Conservation (phyloP, 768 basidiomycete species). For the Rhodotorula kratochvilovae region DNA sequence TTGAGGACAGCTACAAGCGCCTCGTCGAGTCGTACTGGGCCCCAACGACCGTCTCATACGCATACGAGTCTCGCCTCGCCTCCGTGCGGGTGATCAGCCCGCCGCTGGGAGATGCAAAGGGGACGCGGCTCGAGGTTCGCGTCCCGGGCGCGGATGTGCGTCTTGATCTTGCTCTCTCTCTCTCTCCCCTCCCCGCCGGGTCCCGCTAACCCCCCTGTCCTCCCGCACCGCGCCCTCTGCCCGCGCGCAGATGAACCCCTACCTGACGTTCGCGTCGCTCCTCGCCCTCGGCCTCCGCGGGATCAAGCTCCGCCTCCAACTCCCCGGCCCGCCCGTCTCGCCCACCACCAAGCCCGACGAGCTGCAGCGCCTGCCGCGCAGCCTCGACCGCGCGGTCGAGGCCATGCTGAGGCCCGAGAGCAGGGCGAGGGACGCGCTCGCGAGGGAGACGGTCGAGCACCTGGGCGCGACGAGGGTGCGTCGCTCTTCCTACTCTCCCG, state of each 20-base stretch:
- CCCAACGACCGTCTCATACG: conserved; percentile 57
- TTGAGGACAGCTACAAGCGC: conserved; percentile 96
- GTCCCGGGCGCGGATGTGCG: conserved; percentile 22
- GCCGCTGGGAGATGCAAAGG: conserved; percentile 71
- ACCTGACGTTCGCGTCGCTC: conserved; percentile 80
- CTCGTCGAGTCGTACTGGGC: conserved; percentile 58
- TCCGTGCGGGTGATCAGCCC: conserved; percentile 89
- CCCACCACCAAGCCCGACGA: conserved; percentile 46
- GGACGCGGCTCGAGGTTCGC: conserved; percentile 78
- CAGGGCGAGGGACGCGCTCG: conserved; percentile 73
- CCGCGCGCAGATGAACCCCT: conserved; percentile 63
- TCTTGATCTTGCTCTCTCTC: neutral
- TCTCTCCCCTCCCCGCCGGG: neutral
- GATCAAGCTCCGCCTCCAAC: conserved; percentile 66
- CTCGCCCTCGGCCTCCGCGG: conserved; percentile 83
- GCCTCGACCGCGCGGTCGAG: conserved; percentile 71
- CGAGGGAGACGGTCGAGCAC: conserved; percentile 87
- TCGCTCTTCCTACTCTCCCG: neutral
- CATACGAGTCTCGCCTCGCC: conserved; percentile 89
- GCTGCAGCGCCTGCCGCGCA: conserved; percentile 70
- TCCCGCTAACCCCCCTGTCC: too few species aligned
- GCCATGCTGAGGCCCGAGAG: conserved; percentile 73
- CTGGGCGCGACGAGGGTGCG: conserved; percentile 77
- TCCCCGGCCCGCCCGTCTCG: conserved; percentile 66
- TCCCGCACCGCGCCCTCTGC: too few species aligned